Base-by-base conservation (phyloP, 768 basidiomycete species). In the Trametes coccinea region DNA sequence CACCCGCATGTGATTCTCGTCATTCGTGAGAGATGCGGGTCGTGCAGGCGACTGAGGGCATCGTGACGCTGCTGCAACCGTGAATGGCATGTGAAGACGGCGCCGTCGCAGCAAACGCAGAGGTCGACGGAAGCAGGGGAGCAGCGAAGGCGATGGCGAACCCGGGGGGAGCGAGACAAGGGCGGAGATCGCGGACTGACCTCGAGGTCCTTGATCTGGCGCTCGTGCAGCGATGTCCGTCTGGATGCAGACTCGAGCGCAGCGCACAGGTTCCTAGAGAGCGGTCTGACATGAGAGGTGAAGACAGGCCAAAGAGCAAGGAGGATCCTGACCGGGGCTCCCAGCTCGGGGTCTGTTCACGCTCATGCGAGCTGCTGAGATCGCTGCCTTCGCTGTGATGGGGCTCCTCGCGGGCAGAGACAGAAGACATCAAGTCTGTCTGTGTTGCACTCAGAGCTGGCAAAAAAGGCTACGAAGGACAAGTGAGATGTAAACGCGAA, bases 141-240 rank as follows among this genome's bases (percentile, higher is more conserved):
- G n/a, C 37, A 8, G 30, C 16, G 37, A 37, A 51, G 27, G 48
- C 22, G 22, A 22, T 22, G 22, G 22, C 22, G 22, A 11, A 31
- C 40, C n/a, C 11, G 30, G 44, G 16, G 16, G 47, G 22, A 31
- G 39, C 6, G 52, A 44, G 31, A 34, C 22, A 44, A 27, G 41
- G 45, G 53, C 48, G 34, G 37, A 9, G 50, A 46, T 53, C 33
- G 13, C 27, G 39, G 45, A 60, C 69, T 48, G 13, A 68, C 69
- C 66, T 68, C 67, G 44, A 70, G 57, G 29, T 70, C 69, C 54
- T 70, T 68, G 61, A 70, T 62, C 43, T 68, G 63, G 27, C 57
- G 61, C 64, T 70, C 69, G 29, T 70, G 67, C 47, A 53, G 60
- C 7, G 60, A 45, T 9, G 69, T 57, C n/a, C 67, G 65, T 39